phyloP scores from a whole-genome alignment of 176 grass and related monocot genomes.

The maize (Zea mays) region DNA sequence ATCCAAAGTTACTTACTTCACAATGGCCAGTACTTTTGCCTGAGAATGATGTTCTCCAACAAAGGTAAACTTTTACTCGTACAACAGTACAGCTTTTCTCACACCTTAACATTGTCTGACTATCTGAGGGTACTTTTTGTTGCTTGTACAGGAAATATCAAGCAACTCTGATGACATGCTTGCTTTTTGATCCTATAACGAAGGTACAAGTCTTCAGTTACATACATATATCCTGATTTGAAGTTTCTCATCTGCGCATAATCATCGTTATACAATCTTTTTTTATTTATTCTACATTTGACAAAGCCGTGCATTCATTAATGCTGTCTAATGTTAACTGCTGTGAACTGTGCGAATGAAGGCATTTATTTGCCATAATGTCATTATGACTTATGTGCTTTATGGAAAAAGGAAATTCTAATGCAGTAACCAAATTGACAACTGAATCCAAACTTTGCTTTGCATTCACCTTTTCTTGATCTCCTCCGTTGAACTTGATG shows the following conservation, averaged over 20 bases:
- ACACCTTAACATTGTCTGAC: slow-evolving; percentile 26
- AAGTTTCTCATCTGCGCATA: neutral
- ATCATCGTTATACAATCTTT: neutral
- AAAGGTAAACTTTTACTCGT: slow-evolving; percentile 53
- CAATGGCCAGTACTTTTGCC: slow-evolving; percentile 88
- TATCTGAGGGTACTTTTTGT: slow-evolving; percentile 35
- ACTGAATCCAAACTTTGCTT: slow-evolving; percentile 22
- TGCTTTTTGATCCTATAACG: slow-evolving; percentile 87
- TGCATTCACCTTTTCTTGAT: neutral
- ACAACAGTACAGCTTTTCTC: slow-evolving; percentile 25
- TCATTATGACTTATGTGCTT: slow-evolving; percentile 4
- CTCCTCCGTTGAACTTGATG: neutral
- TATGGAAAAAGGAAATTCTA: neutral
- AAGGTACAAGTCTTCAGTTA: slow-evolving; percentile 54
- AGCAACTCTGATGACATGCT: slow-evolving; percentile 88
- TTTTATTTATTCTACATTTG: slow-evolving; percentile 19
- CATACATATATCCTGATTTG: slow-evolving; percentile 3
- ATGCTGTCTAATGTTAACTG: neutral
- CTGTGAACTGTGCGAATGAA: slow-evolving; percentile 10
- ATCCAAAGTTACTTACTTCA: slow-evolving; percentile 84
- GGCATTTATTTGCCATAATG: slow-evolving; percentile 1
- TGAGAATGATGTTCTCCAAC: slow-evolving; percentile 83
- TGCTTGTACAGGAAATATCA: slow-evolving; percentile 76
- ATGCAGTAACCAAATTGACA: slow-evolving; percentile 9
- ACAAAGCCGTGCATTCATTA: neutral